Conservation (phyloP, 257 asterid genomes). For the Solanum peruvianum region DNA sequence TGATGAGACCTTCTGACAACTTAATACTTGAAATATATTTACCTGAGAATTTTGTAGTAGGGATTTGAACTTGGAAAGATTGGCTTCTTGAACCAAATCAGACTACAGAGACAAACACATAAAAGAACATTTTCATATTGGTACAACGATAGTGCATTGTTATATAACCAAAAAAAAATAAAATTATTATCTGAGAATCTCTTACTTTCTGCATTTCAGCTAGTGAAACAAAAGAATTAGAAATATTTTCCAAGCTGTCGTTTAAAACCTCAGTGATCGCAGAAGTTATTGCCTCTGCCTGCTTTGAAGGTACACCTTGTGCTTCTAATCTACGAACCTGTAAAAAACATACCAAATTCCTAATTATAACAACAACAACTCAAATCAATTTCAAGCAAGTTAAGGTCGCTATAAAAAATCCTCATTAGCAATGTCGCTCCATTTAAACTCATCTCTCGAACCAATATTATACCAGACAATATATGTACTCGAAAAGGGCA, state of each 20-base stretch:
- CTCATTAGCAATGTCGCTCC: neutral
- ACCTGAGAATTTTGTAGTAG: slow-evolving; percentile 56
- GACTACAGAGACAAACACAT: slow-evolving; percentile 15
- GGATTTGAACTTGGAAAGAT: slow-evolving; percentile 41
- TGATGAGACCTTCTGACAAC: neutral
- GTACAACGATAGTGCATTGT: neutral
- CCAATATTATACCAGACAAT: neutral
- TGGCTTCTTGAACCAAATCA: slow-evolving; percentile 34
- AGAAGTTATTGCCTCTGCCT: slow-evolving; percentile 61
- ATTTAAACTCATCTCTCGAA: neutral
- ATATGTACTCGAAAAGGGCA: neutral
- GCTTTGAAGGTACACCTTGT: slow-evolving; percentile 42
- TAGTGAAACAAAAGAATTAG: slow-evolving; percentile 32
- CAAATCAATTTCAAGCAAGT: neutral
- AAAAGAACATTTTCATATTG: neutral
- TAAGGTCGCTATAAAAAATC: neutral
- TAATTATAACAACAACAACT: neutral
- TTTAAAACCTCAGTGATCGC: slow-evolving; percentile 43
- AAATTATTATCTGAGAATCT: neutral
- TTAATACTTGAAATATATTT: neutral
- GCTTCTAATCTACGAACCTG: slow-evolving; percentile 61
- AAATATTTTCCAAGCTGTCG: slow-evolving; percentile 43
- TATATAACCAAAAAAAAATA: neutral
- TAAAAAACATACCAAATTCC: neutral
- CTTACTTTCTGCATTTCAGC: slow-evolving; percentile 60